These are phyloP conservation scores for Hymenoscyphus salicellus DNA, from an alignment of 2,329 filamentous ascomycete genomes.

Conservation along the genomic window DNA sequence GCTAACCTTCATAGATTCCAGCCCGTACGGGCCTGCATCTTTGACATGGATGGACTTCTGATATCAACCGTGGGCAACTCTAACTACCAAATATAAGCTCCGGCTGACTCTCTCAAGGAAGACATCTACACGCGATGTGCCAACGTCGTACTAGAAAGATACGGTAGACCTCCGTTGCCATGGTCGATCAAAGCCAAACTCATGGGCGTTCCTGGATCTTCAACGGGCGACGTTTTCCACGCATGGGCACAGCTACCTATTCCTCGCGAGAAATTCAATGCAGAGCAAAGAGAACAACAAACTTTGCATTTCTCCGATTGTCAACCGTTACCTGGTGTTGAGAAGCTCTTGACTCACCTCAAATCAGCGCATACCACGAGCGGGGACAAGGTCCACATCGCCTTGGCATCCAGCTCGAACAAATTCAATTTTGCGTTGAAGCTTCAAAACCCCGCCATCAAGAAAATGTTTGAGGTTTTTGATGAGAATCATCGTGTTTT, in stretches of 20 bases:
- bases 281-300: conserved; percentile 62
- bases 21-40: conserved; percentile 84
- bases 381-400: conserved; percentile 59
- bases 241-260: conserved; percentile 84
- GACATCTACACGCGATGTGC: conserved; percentile 84
- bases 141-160: conserved; percentile 75
- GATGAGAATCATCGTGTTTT: conserved; percentile 67
- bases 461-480: conserved; percentile 65
- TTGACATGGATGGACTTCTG: conserved; percentile 97
- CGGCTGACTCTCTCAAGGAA: conserved; percentile 46
- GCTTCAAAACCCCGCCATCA: conserved; percentile 49
- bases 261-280: conserved; percentile 62
- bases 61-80: conserved; percentile 65
- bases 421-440: conserved; percentile 41
- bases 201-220: conserved; percentile 33
- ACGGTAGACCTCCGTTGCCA: conserved; percentile 71
- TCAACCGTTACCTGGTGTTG: conserved; percentile 77
- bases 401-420: conserved; percentile 72
- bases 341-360: conserved; percentile 62
- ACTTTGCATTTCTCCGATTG: conserved; percentile 67
- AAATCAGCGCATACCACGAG: conserved; percentile 23
- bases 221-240: conserved; percentile 60
- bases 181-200: conserved; percentile 93
- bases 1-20: conserved; percentile 56
- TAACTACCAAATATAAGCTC: neutral